phyloP scores from a whole-genome alignment of 139 green algal genomes.

The Chlamydomonas applanata region DNA sequence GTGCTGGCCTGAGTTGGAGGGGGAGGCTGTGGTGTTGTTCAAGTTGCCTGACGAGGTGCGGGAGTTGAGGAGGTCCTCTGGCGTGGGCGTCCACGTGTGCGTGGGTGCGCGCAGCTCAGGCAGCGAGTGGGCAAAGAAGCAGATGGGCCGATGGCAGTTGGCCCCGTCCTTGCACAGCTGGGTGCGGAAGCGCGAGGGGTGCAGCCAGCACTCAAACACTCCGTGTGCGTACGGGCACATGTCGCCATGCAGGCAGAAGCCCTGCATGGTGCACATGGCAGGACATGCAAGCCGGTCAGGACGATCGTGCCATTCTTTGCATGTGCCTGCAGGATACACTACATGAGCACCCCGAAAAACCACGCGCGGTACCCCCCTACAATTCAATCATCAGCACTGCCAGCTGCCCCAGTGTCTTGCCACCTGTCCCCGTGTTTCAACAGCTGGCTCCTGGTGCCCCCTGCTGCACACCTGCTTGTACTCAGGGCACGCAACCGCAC shows the following conservation, averaged over 20 bases:
- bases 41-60: no score
- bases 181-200: constrained; percentile 83
- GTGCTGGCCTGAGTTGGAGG: no score
- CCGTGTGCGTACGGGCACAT: constrained; percentile 83
- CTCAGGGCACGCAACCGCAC: constrained; percentile 87
- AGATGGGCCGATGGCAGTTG: constrained; percentile 72
- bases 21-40: no score
- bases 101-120: constrained; percentile 68
- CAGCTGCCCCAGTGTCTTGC: no score
- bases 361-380: no score
- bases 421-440: no score
- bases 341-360: no score
- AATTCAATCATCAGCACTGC: no score
- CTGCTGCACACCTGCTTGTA: constrained; percentile 74
- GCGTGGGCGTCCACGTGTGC: constrained; percentile 48
- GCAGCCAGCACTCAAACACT: constrained; percentile 92
- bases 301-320: not conserved
- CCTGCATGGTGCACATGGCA: constrained; percentile 14
- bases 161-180: constrained; percentile 85
- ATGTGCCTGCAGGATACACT: not conserved
- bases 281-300: not conserved
- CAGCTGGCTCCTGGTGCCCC: no score
- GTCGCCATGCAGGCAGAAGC: constrained; percentile 73
- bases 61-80: constrained; percentile 23
- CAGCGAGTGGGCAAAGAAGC: constrained; percentile 85